Evolutionary conservation across 2,329 filamentous ascomycete species (phyloP).

Genomic region (Ceratocystis colombiana): DNA sequence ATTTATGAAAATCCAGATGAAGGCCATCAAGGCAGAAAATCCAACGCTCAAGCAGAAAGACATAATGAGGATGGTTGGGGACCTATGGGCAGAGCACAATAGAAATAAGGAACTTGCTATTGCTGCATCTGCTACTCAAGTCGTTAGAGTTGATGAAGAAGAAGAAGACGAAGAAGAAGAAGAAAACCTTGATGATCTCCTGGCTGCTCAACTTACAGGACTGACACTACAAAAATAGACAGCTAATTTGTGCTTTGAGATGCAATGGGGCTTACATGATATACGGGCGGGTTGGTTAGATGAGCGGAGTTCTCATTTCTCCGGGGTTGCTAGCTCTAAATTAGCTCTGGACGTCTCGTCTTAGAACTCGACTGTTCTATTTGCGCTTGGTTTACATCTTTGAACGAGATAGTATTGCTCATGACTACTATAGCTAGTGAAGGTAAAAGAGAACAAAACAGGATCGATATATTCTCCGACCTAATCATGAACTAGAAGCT

Average conservation of each 20-base stretch:
- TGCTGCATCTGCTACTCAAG: constrained; percentile 6
- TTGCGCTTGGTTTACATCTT: too few relatives aligned
- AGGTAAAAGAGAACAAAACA: too few relatives aligned
- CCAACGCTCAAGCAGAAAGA: constrained; percentile 52
- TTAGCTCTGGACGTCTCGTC: too few relatives aligned
- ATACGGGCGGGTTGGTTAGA: too few relatives aligned
- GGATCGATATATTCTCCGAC: constrained; percentile 7
- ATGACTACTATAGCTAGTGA: too few relatives aligned
- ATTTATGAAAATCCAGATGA: constrained; percentile 60
- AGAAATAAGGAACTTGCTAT: constrained; percentile 30
- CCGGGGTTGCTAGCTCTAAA: too few relatives aligned
- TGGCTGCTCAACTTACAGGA: constrained; percentile 19
- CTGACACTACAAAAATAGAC: constrained; percentile 16
- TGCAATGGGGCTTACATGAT: neutral
- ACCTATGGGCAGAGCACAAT: constrained; percentile 48
- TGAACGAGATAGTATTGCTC: too few relatives aligned
- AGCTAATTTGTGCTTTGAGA: neutral
- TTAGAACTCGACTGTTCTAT: too few relatives aligned
- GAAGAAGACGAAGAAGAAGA: neutral
- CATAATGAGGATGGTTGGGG: constrained; percentile 58
- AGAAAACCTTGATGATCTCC: constrained; percentile 17
- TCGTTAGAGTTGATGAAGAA: constrained; percentile 27
- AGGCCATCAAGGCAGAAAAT: constrained; percentile 46
- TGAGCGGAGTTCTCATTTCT: too few relatives aligned
- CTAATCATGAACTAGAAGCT: constrained; percentile 26